Base-by-base conservation (phyloP, 2,329 filamentous ascomycete species). In the Stachybotrys chlorohalonatus region DNA sequence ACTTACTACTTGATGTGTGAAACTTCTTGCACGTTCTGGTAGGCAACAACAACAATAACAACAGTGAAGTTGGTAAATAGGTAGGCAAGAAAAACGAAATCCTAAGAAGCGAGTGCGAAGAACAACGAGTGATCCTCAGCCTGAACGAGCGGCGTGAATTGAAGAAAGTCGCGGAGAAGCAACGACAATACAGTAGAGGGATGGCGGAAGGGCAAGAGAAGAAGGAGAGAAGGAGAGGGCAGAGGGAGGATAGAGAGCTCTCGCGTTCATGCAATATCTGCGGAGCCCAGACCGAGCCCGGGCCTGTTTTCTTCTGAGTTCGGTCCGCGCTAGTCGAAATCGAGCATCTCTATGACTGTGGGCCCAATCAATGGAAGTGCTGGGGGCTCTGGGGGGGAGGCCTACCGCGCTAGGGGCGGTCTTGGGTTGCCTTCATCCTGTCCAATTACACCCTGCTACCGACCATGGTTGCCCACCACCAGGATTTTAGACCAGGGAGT, bases 71-170 rank as follows among this genome's bases (percentile, higher is more conserved):
- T 24, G 24, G 24, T 24, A 42, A 42, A 42, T 3, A 42, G 9
- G 36, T 42, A 42, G 36, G 36, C 36, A 42, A 42, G 6, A 24
- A 42, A 42, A 42, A 42, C n/a, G 36, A 42, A 42, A 42, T 42
- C 36, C 36, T 42, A 42, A 42, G 36, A 42, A 42, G 36, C 36
- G 36, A 42, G 36, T 42, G 36, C 36, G 36, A 42, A 42, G 36
- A 42, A 42, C 36, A 42, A 5, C 8, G 36, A 13, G 13, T 42
- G 36, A 42, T 42, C 36, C 36, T 42, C 15, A 4, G 46, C 46
- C 46, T 47, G 68, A 72, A 71, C 69, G 70, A 72, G 66, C 57
- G 70, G 66, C 66, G 58, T 61, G 67, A 71, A 72, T 64, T 60
- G 63, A 72, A 70, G 59, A 55, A 58, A 59, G 61, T 52, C 51